phyloP scores from a whole-genome alignment of 345 rosid genomes.

The Salix caprea region DNA sequence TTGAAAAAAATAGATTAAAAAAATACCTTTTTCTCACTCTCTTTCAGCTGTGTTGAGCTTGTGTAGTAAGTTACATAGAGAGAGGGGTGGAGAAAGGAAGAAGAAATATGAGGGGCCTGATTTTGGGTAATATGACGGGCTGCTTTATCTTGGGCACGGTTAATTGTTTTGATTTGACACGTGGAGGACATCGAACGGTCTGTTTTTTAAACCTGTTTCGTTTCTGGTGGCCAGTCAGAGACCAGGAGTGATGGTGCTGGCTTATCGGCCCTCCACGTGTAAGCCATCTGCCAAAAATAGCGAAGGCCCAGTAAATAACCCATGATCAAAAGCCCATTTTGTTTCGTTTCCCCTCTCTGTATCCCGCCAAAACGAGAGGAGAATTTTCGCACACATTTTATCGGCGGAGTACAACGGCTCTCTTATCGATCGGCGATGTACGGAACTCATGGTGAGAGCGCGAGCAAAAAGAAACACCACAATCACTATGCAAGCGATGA shows the following conservation, averaged over 20 bases:
- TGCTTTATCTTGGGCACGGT: background rate
- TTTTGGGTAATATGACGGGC: background rate
- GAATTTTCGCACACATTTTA: no score
- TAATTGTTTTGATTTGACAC: background rate
- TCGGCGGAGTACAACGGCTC: no score
- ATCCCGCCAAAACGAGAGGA: no score
- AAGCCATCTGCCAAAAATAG: background rate
- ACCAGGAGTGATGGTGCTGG: background rate
- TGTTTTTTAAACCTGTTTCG: background rate
- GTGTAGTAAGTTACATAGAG: background rate
- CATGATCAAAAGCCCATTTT: no score
- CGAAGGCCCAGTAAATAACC: no score
- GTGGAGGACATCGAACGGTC: constrained; percentile 6
- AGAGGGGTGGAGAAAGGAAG: background rate
- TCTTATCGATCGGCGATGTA: constrained; percentile 23
- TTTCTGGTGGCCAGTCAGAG: background rate
- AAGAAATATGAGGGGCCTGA: background rate
- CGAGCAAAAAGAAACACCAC: constrained; percentile 11
- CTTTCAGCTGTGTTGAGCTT: background rate
- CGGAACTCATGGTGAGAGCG: constrained; percentile 28
- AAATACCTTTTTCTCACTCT: background rate
- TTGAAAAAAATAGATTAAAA: background rate
- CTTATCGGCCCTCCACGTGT: constrained; percentile 13
- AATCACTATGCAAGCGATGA: constrained; percentile 16
- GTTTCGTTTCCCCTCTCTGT: no score